Conservation (phyloP, 2,329 filamentous ascomycete species). For the Rhynchosporium agropyri region DNA sequence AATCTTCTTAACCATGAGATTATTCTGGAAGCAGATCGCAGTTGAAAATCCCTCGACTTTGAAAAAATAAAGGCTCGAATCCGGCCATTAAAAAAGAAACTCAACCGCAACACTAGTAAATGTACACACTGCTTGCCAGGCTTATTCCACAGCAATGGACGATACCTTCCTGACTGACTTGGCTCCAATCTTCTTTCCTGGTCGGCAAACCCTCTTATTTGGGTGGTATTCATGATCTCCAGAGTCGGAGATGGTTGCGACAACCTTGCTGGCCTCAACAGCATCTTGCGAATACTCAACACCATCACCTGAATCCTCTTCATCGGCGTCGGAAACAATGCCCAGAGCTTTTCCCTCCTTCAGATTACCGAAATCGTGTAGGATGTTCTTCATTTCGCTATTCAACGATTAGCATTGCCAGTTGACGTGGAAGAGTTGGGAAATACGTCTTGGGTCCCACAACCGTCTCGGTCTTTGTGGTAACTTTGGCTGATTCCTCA, state of each 20-base stretch:
- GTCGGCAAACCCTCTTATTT: constrained; percentile 3
- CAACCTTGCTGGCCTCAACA: not conserved
- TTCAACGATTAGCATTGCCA: not conserved
- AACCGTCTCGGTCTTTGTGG: not conserved
- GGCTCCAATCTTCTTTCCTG: not conserved
- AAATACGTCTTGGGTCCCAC: not conserved
- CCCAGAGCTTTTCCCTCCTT: constrained; percentile 5
- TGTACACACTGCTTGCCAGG: no score
- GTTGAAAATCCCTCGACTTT: no score
- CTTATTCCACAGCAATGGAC: not conserved
- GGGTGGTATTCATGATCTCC: not conserved
- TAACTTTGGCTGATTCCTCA: not conserved
- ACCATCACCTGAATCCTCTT: not conserved
- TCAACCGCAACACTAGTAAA: no score
- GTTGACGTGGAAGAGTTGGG: not conserved
- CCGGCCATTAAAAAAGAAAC: no score
- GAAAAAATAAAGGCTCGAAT: no score
- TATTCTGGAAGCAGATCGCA: no score
- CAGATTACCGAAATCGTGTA: not conserved
- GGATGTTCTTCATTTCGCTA: not conserved
- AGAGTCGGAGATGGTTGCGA: not conserved
- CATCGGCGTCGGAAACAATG: constrained; percentile 2
- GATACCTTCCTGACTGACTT: not conserved
- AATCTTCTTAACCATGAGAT: no score
- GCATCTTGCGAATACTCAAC: not conserved